Percentiles rank a stretch among this genome's conserved stretches.
These are phyloP conservation scores for Boletus reticulatus DNA, from an alignment of 768 basidiomycete species.

Conservation along the genomic window DNA sequence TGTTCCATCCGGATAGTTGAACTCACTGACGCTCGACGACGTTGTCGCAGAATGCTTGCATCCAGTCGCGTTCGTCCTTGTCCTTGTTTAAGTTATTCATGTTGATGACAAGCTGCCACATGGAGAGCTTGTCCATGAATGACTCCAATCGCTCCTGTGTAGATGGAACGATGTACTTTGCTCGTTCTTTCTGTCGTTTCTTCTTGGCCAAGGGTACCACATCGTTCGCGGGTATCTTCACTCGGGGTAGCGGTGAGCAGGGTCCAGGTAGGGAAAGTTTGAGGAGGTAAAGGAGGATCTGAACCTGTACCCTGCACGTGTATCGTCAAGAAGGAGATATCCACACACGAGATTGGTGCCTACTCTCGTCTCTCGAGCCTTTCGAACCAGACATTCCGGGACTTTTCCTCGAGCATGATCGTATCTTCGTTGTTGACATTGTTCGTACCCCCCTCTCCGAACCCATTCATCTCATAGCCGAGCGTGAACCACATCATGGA, in stretches of 20 bases:
- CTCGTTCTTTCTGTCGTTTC: slow-evolving; percentile 23
- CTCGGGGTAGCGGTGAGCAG: slow-evolving; percentile 28
- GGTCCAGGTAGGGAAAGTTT: slow-evolving; percentile 61
- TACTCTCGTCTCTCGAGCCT: slow-evolving; percentile 71
- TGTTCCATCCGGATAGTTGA: background rate
- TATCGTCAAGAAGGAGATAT: slow-evolving; percentile 5
- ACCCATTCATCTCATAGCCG: slow-evolving; percentile 48
- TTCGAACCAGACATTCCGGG: slow-evolving; percentile 57
- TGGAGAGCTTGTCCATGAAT: slow-evolving; percentile 77
- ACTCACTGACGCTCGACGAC: slow-evolving; percentile 64
- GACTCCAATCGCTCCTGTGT: slow-evolving; percentile 58
- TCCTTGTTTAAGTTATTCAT: slow-evolving; percentile 36
- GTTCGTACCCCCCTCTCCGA: slow-evolving; percentile 27
- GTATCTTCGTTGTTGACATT: slow-evolving; percentile 18
- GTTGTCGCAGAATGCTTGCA: slow-evolving; percentile 67
- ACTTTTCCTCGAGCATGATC: slow-evolving; percentile 45
- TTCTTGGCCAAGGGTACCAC: slow-evolving; percentile 31
- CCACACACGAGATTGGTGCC: slow-evolving; percentile 15
- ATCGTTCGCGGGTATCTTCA: slow-evolving; percentile 23
- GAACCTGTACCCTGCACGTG: slow-evolving; percentile 62
- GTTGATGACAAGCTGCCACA: slow-evolving; percentile 61
- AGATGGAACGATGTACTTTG: slow-evolving; percentile 23
- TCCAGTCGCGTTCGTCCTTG: slow-evolving; percentile 59
- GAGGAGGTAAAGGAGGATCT: slow-evolving; percentile 68
- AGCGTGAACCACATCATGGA: slow-evolving; percentile 76